Evolutionary conservation across 257 asterid genomes (phyloP).

Genomic region (Ilex asprella): DNA sequence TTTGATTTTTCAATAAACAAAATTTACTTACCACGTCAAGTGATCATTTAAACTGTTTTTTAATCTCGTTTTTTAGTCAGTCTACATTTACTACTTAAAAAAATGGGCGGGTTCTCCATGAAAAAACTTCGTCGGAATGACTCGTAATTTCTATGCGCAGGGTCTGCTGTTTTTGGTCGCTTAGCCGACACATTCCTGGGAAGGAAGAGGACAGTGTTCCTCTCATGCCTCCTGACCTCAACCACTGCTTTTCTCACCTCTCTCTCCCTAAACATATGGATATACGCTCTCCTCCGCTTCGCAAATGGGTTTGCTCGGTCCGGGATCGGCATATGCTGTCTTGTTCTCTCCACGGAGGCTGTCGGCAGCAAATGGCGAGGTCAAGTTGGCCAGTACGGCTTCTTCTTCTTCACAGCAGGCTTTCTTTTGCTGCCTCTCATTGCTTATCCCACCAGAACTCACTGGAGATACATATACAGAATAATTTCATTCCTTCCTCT

Average conservation of each 20-base stretch:
- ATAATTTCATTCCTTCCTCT: conserved; percentile 37
- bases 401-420: conserved; percentile 56
- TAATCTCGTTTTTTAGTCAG: no score
- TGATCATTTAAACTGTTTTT: no score
- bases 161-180: conserved; percentile 40
- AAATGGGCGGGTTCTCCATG: no score
- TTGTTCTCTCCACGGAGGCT: conserved; percentile 48
- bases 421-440: conserved; percentile 50
- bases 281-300: conserved; percentile 45
- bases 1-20: no score
- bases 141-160: conserved; percentile 13
- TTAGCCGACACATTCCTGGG: conserved; percentile 42
- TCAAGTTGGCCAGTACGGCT: conserved; percentile 54
- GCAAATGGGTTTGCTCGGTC: conserved; percentile 50
- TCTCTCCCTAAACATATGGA: conserved; percentile 52
- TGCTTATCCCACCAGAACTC: conserved; percentile 44
- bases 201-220: conserved; percentile 39
- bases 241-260: conserved; percentile 43
- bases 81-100: no score
- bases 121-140: background rate
- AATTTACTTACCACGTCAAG: no score
- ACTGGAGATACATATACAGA: conserved; percentile 49
- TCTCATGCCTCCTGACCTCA: conserved; percentile 49
- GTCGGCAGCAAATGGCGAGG: conserved; percentile 52
- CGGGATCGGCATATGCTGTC: conserved; percentile 58